Percentiles rank a stretch among this genome's conserved stretches.
Conservation (phyloP, 176 grass and related monocot genomes). For the Miscanthus lutarioriparius region DNA sequence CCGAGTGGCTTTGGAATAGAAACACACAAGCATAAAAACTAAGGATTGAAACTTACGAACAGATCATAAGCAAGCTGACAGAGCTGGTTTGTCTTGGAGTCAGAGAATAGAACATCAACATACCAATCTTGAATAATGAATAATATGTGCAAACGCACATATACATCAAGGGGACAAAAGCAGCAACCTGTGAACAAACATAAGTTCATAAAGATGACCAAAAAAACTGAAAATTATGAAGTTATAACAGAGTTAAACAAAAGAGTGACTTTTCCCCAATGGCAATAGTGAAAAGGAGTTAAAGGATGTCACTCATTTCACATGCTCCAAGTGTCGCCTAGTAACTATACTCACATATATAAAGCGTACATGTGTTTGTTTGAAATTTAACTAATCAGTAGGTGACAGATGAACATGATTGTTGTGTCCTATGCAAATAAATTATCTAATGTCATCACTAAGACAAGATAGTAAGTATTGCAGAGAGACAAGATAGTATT, state of each 20-base stretch:
- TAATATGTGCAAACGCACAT: constrained; percentile 99
- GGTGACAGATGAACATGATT: not conserved
- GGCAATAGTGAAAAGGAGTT: not conserved
- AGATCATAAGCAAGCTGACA: constrained; percentile 99
- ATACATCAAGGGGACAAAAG: constrained; percentile 96
- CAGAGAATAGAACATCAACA: constrained; percentile 99
- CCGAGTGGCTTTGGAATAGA: constrained; percentile 30
- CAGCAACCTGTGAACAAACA: constrained; percentile 74
- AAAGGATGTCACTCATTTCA: not conserved
- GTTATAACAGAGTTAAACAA: not conserved
- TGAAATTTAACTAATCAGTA: constrained; percentile 20
- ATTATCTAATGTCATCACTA: constrained; percentile 18
- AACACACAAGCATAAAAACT: constrained; percentile 21
- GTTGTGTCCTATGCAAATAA: not conserved
- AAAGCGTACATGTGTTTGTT: constrained; percentile 7
- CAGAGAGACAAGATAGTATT: constrained; percentile 3
- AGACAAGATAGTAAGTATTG: not conserved
- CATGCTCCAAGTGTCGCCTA: not conserved
- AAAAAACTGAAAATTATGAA: not conserved
- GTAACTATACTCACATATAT: constrained; percentile 11
- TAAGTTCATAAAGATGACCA: constrained; percentile 2
- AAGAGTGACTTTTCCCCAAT: not conserved
- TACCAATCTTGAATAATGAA: constrained; percentile 98
- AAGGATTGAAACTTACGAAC: constrained; percentile 80
- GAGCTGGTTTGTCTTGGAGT: constrained; percentile 96